phyloP scores from a whole-genome alignment of 2,329 filamentous ascomycete species.

The Biscogniauxia marginata region DNA sequence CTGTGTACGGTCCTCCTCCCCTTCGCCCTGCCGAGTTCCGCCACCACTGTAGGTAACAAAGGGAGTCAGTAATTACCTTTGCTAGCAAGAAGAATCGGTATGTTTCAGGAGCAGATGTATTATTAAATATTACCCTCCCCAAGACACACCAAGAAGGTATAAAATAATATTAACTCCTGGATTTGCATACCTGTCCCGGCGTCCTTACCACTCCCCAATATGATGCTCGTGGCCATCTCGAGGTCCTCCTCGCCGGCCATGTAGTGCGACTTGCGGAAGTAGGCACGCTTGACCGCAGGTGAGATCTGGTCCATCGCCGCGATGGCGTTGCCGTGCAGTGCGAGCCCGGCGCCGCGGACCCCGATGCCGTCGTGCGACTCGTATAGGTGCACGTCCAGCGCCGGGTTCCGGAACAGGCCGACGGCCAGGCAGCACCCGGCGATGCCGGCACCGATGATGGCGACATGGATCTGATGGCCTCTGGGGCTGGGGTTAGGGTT shows the following conservation, averaged over 20 bases:
- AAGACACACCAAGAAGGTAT: too few relatives aligned
- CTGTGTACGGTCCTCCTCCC: slow-evolving; percentile 15
- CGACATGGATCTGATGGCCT: slow-evolving; percentile 5
- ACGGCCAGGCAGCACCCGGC: slow-evolving; percentile 14
- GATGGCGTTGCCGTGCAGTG: slow-evolving; percentile 17
- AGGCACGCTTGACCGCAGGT: slow-evolving; percentile 11
- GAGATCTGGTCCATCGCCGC: slow-evolving; percentile 15
- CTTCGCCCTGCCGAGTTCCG: slow-evolving; percentile 15
- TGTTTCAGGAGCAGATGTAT: too few relatives aligned
- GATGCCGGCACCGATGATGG: slow-evolving; percentile 17
- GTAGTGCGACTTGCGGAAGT: slow-evolving; percentile 17
- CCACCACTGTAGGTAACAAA: too few relatives aligned
- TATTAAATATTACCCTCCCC: too few relatives aligned
- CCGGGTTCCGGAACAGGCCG: slow-evolving; percentile 11
- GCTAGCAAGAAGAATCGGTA: too few relatives aligned
- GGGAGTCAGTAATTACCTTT: too few relatives aligned
- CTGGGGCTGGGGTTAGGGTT: too few relatives aligned
- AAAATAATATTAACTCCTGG: too few relatives aligned
- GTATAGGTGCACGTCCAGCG: slow-evolving; percentile 12
- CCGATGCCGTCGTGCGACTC: slow-evolving; percentile 7
- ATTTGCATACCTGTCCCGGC: too few relatives aligned
- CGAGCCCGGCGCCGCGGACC: slow-evolving; percentile 14
- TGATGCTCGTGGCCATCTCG: slow-evolving; percentile 18
- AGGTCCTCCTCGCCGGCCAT: slow-evolving; percentile 16
- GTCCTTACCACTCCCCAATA: slow-evolving; percentile 8